These are phyloP conservation scores for Cytospora paraplurivora DNA, from an alignment of 2,329 filamentous ascomycete species.

Conservation along the genomic window DNA sequence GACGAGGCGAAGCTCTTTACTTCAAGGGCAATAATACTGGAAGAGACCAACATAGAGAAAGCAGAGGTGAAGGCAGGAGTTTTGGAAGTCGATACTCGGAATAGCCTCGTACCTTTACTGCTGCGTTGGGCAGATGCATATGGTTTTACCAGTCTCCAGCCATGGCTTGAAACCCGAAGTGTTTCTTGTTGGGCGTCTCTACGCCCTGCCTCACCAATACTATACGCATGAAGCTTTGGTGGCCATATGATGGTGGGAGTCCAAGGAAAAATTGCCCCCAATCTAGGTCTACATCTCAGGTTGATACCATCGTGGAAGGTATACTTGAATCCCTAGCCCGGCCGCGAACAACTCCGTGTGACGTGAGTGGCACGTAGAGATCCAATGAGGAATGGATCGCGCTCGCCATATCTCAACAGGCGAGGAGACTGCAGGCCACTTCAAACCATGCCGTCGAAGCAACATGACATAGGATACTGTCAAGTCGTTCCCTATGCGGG, in stretches of 20 bases:
- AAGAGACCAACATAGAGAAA: neutral
- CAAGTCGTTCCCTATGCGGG: conserved; percentile 2
- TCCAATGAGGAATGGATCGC: neutral
- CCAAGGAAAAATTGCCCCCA: neutral
- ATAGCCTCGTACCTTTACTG: neutral
- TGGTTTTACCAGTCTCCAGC: neutral
- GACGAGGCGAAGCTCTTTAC: neutral
- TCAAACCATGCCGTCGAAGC: conserved; percentile 13
- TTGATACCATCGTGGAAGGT: neutral
- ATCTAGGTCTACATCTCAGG: neutral
- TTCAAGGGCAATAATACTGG: neutral
- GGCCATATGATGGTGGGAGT: neutral
- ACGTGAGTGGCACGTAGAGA: neutral
- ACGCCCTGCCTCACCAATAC: neutral
- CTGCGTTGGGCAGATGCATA: neutral
- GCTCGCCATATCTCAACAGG: conserved; percentile 2
- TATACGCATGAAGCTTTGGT: neutral
- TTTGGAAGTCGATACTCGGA: neutral
- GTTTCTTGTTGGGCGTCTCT: neutral
- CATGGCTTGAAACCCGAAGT: neutral
- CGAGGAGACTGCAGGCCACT: conserved; percentile 8
- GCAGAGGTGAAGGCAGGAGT: neutral
- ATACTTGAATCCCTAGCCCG: neutral
- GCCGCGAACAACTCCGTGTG: neutral
- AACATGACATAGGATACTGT: conserved; percentile 5